These are phyloP conservation scores for Rhizopogon roseolus DNA, from an alignment of 768 basidiomycete species.

Conservation along the genomic window DNA sequence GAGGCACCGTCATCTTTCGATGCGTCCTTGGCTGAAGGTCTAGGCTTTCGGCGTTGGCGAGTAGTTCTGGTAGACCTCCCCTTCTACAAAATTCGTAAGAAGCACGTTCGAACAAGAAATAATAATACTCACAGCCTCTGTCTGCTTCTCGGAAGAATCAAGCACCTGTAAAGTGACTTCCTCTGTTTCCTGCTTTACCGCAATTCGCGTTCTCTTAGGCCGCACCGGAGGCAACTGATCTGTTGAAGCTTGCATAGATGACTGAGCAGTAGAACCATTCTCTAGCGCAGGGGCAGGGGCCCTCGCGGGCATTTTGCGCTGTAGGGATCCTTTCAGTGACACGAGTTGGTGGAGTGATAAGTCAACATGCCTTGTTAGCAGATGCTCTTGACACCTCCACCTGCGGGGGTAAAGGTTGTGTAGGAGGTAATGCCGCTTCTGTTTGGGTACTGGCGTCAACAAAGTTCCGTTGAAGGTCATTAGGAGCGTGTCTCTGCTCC, in stretches of 20 bases:
- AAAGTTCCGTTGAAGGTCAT: constrained; percentile 8
- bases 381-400: constrained; percentile 15
- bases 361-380: constrained; percentile 15
- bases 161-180: constrained; percentile 8
- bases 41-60: constrained; percentile 21
- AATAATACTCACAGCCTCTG: constrained; percentile 13
- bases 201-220: constrained; percentile 25
- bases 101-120: neutral
- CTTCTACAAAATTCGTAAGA: constrained; percentile 2
- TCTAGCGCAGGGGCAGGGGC: constrained; percentile 14
- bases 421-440: constrained; percentile 14
- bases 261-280: constrained; percentile 5
- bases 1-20: constrained; percentile 9
- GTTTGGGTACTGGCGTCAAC: constrained; percentile 24
- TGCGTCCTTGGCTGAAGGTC: constrained; percentile 9
- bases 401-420: constrained; percentile 8
- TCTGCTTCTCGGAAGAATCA: neutral
- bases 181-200: constrained; percentile 22
- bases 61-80: constrained; percentile 11
- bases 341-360: neutral
- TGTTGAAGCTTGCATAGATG: constrained; percentile 9
- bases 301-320: constrained; percentile 26
- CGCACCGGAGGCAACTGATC: constrained; percentile 21
- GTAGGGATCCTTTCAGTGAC: constrained; percentile 10
- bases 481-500: constrained; percentile 4